These are phyloP conservation scores for Pythium oligandrum DNA, from an alignment of 352 stramenopile species.

Conservation along the genomic window DNA sequence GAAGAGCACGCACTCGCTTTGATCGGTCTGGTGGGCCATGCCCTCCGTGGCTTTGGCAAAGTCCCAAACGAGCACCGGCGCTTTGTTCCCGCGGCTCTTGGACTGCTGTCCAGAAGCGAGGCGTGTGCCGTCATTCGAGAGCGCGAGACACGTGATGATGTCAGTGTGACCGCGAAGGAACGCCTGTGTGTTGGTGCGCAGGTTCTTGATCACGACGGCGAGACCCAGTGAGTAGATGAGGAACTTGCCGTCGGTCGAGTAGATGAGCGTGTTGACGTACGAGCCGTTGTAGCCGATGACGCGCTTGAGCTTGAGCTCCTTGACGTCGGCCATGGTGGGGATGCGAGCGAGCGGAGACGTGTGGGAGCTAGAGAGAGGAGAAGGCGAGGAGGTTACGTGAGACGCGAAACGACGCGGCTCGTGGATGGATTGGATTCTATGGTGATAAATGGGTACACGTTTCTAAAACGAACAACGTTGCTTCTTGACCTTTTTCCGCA, in stretches of 20 bases:
- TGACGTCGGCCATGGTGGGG: constrained; percentile 51
- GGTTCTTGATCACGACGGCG: constrained; percentile 80
- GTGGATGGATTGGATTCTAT: too few relatives aligned
- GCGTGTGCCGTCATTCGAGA: constrained; percentile 88
- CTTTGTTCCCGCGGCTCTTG: constrained; percentile 92
- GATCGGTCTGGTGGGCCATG: constrained; percentile 56
- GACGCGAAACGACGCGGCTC: constrained; percentile 5
- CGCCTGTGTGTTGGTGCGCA: constrained; percentile 64
- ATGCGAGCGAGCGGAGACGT: background rate
- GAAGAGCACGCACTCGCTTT: constrained; percentile 80
- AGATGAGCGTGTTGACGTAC: constrained; percentile 68
- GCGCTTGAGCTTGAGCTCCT: constrained; percentile 67
- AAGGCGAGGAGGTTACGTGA: too few relatives aligned
- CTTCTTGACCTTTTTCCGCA: constrained; percentile 82
- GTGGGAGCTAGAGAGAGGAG: too few relatives aligned
- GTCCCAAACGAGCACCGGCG: constrained; percentile 95
- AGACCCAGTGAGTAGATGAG: constrained; percentile 86
- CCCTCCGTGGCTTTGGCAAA: constrained; percentile 75
- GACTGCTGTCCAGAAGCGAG: constrained; percentile 90
- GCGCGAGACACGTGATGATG: constrained; percentile 89
- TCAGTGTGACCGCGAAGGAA: constrained; percentile 93
- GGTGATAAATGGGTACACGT: too few relatives aligned
- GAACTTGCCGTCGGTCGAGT: constrained; percentile 74
- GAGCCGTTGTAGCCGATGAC: constrained; percentile 81
- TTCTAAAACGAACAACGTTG: background rate